A percentile compares a stretch with the other conserved stretches of the same genome.
phyloP scores from a whole-genome alignment of 495 filamentous ascomycete species.

The Tuber borchii region DNA sequence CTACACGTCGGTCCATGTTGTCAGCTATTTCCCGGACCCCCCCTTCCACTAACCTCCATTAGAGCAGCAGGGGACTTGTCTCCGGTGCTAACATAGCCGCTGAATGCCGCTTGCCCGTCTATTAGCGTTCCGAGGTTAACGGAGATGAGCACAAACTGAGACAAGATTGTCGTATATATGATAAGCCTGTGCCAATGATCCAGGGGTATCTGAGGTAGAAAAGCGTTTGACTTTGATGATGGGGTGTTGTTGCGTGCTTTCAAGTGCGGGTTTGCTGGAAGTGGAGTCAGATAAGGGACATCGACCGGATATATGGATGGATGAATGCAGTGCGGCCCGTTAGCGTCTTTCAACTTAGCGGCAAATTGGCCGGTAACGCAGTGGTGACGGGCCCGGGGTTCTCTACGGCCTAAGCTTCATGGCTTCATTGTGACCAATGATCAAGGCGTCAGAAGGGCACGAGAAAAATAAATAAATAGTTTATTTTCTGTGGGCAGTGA shows the following conservation, averaged over 20 bases:
- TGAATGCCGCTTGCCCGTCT: neutral
- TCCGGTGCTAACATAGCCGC: neutral
- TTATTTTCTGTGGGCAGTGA: neutral
- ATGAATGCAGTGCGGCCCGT: neutral
- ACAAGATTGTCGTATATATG: neutral
- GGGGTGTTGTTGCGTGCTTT: neutral
- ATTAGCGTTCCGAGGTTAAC: neutral
- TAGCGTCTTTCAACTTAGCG: neutral
- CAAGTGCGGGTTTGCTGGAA: neutral
- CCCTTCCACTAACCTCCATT: neutral
- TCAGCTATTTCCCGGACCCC: neutral
- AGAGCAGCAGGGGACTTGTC: neutral
- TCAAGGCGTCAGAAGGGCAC: neutral
- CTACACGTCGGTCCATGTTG: neutral
- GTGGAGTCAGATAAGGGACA: neutral
- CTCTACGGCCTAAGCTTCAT: neutral
- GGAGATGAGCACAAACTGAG: neutral
- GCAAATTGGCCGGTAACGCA: neutral
- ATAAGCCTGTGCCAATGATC: neutral
- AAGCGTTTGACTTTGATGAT: neutral
- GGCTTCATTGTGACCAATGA: slow-evolving; percentile 1
- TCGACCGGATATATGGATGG: neutral
- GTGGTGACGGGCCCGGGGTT: neutral
- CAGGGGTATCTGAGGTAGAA: neutral
- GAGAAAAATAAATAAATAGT: neutral